A percentile compares a stretch with the other conserved stretches of the same genome.
These are phyloP conservation scores for Cladosporium sp. DNA, from an alignment of 2,329 filamentous ascomycete genomes.

Conservation along the genomic window DNA sequence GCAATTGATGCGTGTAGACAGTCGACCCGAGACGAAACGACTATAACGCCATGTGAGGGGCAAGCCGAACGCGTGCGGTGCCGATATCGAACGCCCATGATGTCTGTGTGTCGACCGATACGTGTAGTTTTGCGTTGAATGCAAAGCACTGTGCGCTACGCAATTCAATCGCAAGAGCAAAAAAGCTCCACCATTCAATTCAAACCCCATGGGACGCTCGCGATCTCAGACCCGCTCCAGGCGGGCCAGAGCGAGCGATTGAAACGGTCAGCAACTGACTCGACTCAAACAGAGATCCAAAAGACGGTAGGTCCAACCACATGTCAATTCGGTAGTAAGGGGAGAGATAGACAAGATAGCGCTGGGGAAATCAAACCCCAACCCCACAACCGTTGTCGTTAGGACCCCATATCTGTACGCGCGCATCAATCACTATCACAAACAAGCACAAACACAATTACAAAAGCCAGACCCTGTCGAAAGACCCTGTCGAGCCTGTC, in stretches of 20 bases:
- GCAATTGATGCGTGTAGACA: background rate
- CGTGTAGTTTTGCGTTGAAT: background rate
- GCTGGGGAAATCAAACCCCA: background rate
- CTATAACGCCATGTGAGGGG: background rate
- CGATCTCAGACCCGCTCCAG: constrained; percentile 6
- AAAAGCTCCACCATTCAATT: background rate
- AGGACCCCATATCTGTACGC: background rate
- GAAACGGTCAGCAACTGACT: background rate
- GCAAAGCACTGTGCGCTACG: background rate
- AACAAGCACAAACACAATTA: background rate
- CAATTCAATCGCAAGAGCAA: background rate
- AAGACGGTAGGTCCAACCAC: background rate
- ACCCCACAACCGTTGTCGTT: background rate
- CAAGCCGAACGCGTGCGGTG: background rate
- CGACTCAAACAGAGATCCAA: background rate
- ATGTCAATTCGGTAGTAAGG: background rate
- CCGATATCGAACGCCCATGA: background rate
- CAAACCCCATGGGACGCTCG: constrained; percentile 9
- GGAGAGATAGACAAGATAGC: background rate
- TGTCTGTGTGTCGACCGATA: background rate
- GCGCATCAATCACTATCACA: background rate
- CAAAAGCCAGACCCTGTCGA: background rate
- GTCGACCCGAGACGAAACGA: background rate
- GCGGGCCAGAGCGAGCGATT: background rate
- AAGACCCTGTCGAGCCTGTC: background rate